Base-by-base conservation (phyloP, 169 alveolate species). In the Blepharisma undulans region DNA sequence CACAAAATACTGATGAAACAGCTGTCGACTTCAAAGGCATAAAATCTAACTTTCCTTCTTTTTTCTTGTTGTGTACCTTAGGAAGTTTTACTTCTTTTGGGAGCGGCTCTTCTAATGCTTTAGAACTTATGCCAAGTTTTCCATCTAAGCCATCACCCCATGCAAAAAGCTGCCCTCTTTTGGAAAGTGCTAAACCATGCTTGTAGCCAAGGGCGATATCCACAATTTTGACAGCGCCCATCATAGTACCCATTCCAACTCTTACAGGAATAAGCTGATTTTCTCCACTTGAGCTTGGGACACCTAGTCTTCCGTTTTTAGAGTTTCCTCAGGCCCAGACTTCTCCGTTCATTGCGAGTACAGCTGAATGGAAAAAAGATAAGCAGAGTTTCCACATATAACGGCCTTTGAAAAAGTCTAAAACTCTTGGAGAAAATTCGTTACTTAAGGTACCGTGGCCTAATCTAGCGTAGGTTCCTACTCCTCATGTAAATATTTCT, bases 251-350 rank as follows among this genome's bases (percentile, higher is more conserved):
- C n/a, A 71, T 71, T 1, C 91, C 91, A 71, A 86, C 72, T 27
- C 91, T 86, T 61, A 27, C 66, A 22, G 91, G 91, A 21, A 86
- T 85, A 1, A 86, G 91, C 84, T 71, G 91, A 72, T 60, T 60
- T 72, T 86, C 84, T 66, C 84, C 80, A 27, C 25, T n/a, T 21
- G 91, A 86, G 8, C 32, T 36, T 2, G 91, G 80, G 0, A 76
- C 29, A 21, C 92, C 92, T 14, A 88, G 92, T 78, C 92, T 66
- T 32, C 95, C 93, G 33, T 60, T 78, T 60, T 90, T 30, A 60
- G 90, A 84, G 72, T 93, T 94, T 21, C 96, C 96, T 93, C 95
- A 94, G 61, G 93, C 85, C 78, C 91, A 92, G n/a, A 94, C 86
- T 85, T 94, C 93, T 14, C 96, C 96, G 33, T 86, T 86, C 48